Conservation (phyloP, 306 rosid species). For the Datisca glomerata region DNA sequence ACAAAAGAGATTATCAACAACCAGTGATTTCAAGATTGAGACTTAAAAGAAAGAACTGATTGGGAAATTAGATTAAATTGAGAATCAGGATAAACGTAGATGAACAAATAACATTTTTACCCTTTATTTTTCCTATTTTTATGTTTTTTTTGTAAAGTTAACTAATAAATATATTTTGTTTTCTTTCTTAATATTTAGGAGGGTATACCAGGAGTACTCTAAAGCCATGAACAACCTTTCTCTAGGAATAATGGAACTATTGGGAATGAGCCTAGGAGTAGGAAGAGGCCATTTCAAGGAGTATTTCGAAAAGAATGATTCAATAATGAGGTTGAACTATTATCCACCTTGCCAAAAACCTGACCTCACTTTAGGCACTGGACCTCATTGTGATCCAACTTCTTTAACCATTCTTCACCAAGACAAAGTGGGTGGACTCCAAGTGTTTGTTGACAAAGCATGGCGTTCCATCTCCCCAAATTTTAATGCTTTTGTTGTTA, state of each 20-base stretch:
- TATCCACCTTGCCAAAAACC: conserved; percentile 2
- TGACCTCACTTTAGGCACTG: conserved; percentile 9
- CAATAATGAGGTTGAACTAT: conserved; percentile 2
- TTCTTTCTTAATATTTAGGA: background rate
- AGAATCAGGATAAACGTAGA: too few relatives aligned
- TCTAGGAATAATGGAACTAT: background rate
- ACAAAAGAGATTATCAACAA: too few relatives aligned
- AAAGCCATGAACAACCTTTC: conserved; percentile 1
- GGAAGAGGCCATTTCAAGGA: background rate
- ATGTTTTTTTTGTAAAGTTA: too few relatives aligned
- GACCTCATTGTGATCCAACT: conserved; percentile 60
- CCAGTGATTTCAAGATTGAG: too few relatives aligned
- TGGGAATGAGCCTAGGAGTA: background rate
- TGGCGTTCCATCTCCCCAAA: background rate
- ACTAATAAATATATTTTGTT: too few relatives aligned
- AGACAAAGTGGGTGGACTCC: conserved; percentile 5
- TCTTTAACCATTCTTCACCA: conserved; percentile 4
- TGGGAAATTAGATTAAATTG: too few relatives aligned
- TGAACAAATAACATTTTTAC: too few relatives aligned
- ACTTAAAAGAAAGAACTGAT: too few relatives aligned
- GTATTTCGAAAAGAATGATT: background rate
- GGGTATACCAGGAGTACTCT: conserved; percentile 3
- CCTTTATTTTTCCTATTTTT: too few relatives aligned
- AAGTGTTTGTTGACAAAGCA: background rate
- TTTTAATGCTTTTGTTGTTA: conserved; percentile 1